A percentile compares a stretch with the other conserved stretches of the same genome.
These are phyloP conservation scores for Daphne laureola DNA, from an alignment of 441 rosid genomes.

Conservation along the genomic window DNA sequence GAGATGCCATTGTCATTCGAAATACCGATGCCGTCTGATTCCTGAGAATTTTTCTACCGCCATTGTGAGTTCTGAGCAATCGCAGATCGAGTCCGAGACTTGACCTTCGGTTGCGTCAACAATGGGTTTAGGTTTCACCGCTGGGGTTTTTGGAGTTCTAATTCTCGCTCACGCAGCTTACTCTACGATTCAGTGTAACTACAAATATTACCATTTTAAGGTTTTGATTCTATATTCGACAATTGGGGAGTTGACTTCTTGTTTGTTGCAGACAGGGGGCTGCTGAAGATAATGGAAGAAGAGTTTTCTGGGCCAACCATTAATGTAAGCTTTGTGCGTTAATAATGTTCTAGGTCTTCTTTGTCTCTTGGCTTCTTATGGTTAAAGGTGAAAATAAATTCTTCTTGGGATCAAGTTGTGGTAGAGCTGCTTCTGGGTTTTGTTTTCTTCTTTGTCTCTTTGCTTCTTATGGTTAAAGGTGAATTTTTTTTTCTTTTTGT, in stretches of 20 bases:
- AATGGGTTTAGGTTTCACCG: conserved; percentile 61
- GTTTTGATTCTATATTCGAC: conserved; percentile 1
- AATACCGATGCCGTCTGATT: too few relatives aligned
- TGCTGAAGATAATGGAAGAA: conserved; percentile 92
- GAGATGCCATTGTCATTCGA: neutral
- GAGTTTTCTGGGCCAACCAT: conserved; percentile 85
- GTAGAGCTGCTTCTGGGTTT: conserved; percentile 68
- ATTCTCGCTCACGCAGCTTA: conserved; percentile 77
- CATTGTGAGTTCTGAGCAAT: too few relatives aligned
- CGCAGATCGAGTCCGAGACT: too few relatives aligned
- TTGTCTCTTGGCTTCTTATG: conserved; percentile 6
- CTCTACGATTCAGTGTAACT: conserved; percentile 78
- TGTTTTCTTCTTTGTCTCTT: conserved; percentile 26
- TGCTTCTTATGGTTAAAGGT: neutral
- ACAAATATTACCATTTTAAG: neutral
- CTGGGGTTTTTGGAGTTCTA: conserved; percentile 61
- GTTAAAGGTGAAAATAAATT: neutral
- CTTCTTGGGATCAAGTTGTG: conserved; percentile 48
- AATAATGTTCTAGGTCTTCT: neutral
- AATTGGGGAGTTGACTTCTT: conserved; percentile 5
- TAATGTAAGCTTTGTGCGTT: conserved; percentile 35
- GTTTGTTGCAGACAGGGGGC: conserved; percentile 55
- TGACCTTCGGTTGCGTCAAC: neutral
- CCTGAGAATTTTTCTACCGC: too few relatives aligned
- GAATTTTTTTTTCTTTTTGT: conserved; percentile 4